Evolutionary conservation across 2,329 filamentous ascomycete species (phyloP), one percentile per base, ranked within the genome.

Genomic region (Monilinia polystroma): DNA sequence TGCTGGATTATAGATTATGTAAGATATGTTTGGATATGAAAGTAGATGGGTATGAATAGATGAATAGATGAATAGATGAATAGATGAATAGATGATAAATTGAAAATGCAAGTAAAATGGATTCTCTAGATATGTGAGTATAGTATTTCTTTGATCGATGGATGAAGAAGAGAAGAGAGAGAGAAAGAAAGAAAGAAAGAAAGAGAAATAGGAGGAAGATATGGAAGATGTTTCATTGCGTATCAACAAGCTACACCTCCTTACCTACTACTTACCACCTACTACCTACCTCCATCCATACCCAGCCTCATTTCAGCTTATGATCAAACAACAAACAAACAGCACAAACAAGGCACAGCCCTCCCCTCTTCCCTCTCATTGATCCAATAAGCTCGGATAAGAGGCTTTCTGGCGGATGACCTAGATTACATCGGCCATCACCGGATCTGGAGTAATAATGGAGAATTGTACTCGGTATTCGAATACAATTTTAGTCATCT

Each of bases 1-100:
- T 43, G 18, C 26, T 49, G 16, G n/a, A 60, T 60, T 60, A 60
- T 49, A 29, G 55, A 60, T 60, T 60, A 59, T 26, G 43, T 60
- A 18, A 29, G n/a, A 54, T n/a, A 7, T 35, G 32, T 35, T n/a
- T 35, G 29, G 35, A 54, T 29, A 29, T 58, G n/a, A 26, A 29
- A 16, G 11, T 16, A 45, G 32, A 35, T 35, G 1, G 23, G 23
- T 23, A 35, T 58, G n/a, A 20, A 18, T 41, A 53, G 38, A 6
- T 53, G 10, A 20, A 23, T 23, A 23, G 23, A 35, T 58, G n/a
- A 20, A 18, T 41, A 53, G 38, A 6, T 53, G 10, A 20, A n/a
- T n/a, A n/a, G 23, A 35, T 58, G n/a, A 20, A 18, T 41, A 53
- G 38, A 6, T 53, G 10, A 20, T 38, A 16, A 26, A 53, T 12